Base-by-base conservation (phyloP, 2,329 filamentous ascomycete species). In the Cladosporium sp. region DNA sequence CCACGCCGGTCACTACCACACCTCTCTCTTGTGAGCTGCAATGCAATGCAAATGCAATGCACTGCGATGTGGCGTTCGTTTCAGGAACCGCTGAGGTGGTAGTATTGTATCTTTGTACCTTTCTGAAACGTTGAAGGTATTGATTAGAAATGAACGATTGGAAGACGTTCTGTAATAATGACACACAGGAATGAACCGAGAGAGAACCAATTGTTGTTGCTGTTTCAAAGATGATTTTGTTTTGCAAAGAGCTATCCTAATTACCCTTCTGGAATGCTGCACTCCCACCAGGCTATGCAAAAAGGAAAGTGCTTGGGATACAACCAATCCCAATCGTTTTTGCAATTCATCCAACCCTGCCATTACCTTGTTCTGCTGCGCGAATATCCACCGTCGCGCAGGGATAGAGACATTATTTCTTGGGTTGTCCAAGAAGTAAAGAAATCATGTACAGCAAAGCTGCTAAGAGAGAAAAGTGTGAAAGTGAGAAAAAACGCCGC, bases 371-470 rank as follows among this genome's bases (percentile, higher is more conserved):
- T 59, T 21, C 21, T 59, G 57, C 57, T 32, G 24, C 52, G 52
- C 49, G 26, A 52, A 14, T 14, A 5, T 28, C 36, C 10, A 26
- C 4, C 15, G 2, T 14, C 55, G 55, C 41, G 57, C 57, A 59
- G 14, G 57, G 54, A 41, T 58, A 41, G 34, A 58, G 24, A 58
- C 55, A 58, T 58, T 58, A 58, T 58, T 41, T 18, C 32, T 44
- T 55, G 34, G 26, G 26, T 47, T 44, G n/a, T 59, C 10, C 24
- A 59, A 59, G 41, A 59, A 36, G 24, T 41, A 24, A 34, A 26
- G n/a, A 44, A 59, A 59, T 59, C 57, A 59, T 59, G 57, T 59
- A 59, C 57, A 59, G 57, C 57, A 24, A 59, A 59, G 57, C 57
- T 59, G 57, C 57, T 21, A 59, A 59, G 7, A 59, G 57, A 41